A percentile compares a stretch with the other conserved stretches of the same genome.
Evolutionary conservation across 139 green algal genomes (phyloP).

Genomic region (Eudorina sp.): DNA sequence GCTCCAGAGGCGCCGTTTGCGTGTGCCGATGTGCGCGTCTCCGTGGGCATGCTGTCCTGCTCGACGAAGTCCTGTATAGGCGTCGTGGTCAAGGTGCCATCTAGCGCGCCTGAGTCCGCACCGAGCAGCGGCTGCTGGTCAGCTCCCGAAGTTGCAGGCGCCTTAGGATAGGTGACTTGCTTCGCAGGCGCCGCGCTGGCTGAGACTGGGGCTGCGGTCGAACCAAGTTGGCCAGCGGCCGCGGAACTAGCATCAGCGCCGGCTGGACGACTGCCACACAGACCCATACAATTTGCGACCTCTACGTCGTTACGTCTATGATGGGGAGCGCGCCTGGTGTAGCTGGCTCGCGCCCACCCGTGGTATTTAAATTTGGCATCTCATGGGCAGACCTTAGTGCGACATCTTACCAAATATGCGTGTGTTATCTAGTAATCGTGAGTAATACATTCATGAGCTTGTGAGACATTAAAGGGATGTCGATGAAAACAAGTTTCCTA

Average conservation of each 20-base stretch:
- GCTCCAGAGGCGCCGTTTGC: not conserved
- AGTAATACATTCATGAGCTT: no score
- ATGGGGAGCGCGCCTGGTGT: not conserved
- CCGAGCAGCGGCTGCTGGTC: conserved; percentile 27
- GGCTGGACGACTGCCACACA: not conserved
- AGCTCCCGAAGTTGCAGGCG: not conserved
- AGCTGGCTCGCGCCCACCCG: not conserved
- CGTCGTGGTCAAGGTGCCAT: conserved; percentile 10
- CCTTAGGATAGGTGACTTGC: not conserved
- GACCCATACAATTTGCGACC: not conserved
- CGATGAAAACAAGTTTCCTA: no score
- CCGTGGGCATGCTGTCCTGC: not conserved
- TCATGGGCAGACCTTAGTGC: no score
- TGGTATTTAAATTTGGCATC: not conserved
- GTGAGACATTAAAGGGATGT: no score
- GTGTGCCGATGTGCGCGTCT: not conserved
- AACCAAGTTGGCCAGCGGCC: not conserved
- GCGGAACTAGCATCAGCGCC: not conserved
- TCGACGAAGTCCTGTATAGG: conserved; percentile 24
- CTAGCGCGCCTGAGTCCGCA: not conserved
- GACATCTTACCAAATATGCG: no score
- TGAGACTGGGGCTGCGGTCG: not conserved
- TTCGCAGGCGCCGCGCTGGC: not conserved
- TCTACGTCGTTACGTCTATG: not conserved
- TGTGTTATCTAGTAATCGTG: no score